These are phyloP conservation scores for Colletotrichum higginsianum DNA, from an alignment of 2,329 filamentous ascomycete genomes.

Conservation along the genomic window DNA sequence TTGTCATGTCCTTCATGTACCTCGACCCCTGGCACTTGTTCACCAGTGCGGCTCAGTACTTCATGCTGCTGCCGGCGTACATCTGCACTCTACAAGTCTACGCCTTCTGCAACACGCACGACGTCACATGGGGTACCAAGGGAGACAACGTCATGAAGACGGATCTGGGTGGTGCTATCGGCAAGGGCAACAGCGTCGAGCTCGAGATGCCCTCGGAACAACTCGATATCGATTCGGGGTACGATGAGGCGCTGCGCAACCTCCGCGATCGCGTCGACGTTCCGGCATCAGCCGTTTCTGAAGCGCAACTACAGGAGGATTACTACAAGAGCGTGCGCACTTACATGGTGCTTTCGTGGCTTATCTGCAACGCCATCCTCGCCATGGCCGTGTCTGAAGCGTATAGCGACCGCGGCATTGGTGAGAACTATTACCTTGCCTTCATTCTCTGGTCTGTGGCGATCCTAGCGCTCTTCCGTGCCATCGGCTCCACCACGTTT, in stretches of 20 bases:
- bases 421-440: constrained; percentile 89
- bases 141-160: constrained; percentile 96
- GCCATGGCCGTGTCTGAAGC: constrained; percentile 94
- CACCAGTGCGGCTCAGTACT: constrained; percentile 92
- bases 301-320: constrained; percentile 93
- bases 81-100: constrained; percentile 99
- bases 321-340: constrained; percentile 98
- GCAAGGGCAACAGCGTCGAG: constrained; percentile 84
- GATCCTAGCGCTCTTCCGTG: constrained; percentile 87
- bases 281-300: constrained; percentile 70
- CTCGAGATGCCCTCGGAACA: constrained; percentile 98
- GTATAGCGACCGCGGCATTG: constrained; percentile 80
- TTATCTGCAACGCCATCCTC: constrained; percentile 90
- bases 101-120: constrained; percentile 99
- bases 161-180: constrained; percentile 89
- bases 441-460: constrained; percentile 97
- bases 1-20: constrained; percentile 96
- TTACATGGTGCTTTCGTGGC: constrained; percentile 98
- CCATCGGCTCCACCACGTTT: constrained; percentile 85
- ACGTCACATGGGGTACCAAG: constrained; percentile 99
- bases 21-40: constrained; percentile 99
- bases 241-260: constrained; percentile 96
- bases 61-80: constrained; percentile 90
- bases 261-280: constrained; percentile 94
- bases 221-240: constrained; percentile 97